Evolutionary conservation across 345 rosid genomes (phyloP), one percentile per base, ranked within the genome.

Genomic region (Carallia pectinifolia): DNA sequence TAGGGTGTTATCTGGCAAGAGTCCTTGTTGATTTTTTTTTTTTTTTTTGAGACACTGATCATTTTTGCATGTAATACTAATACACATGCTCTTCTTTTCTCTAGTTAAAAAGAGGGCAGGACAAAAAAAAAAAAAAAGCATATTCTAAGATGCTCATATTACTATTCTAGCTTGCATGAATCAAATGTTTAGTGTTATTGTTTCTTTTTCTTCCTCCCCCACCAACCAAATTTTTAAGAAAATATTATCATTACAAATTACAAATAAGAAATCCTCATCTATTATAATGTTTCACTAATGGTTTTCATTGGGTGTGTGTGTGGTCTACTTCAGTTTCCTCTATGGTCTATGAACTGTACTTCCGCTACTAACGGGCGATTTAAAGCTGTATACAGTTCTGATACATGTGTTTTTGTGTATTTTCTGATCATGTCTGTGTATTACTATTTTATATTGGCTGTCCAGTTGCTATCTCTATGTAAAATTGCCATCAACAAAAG

Each of bases 401-500:
- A 30, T 6, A 36, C 27, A 34, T 37, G 58, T 37, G 62, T 34
- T 33, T 58, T 60, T 61, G 33, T 66, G 29, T 39, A 31, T 18
- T 63, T 48, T 56, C 52, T 40, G 38, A 9, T 44, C 4, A 13
- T 34, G n/a, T 17, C 9, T 37, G 13, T 27, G 13, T 38, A 38
- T 66, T 30, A 59, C 50, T 66, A 23, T 62, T 19, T 36, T 60
- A 9, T 37, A 61, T 44, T 44, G 16, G 13, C 50, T 44, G 50
- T 44, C 50, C 16, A 12, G 17, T 44, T 15, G 16, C 13, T 44
- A 10, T 54, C 4, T 3, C 30, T n/a, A 54, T 12, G 58, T 47
- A 10, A 65, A 47, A 44, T 65, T 61, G 39, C 63, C 67, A 53
- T 37, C 71, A 62, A 58, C 30, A 40, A 60, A 76, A 29, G 74